Evolutionary conservation across 2,329 filamentous ascomycete species (phyloP), one percentile per base, ranked within the genome.

Genomic region (Botryotinia calthae): DNA sequence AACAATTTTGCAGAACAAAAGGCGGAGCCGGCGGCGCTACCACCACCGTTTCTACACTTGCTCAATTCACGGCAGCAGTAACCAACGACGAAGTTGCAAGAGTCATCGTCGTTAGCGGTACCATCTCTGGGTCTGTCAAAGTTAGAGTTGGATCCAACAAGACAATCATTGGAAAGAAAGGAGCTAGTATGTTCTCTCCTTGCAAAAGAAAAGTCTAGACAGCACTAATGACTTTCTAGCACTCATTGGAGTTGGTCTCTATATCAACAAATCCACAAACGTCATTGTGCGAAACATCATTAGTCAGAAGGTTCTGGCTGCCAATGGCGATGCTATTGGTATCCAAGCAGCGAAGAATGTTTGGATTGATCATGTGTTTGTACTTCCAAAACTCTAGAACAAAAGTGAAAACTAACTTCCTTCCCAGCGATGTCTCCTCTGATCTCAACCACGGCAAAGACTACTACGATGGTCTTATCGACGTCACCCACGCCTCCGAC

Each of bases 211-310:
- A 2, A 31, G 14, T 37, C 54, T 61, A 25, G 65, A 46, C 28
- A 37, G 22, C 4, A 14, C 61, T 42, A 58, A 66, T 34, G 31
- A 12, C 20, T n/a, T 18, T 5, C 44, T 28, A 76, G 82, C 82
- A 66, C 81, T 88, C 34, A 81, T 82, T n/a, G 82, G 83, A 40
- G 80, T 85, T 71, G 84, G 84, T 12, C 80, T 88, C 65, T 84
- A 82, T 71, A 81, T 88, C 76, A 85, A 85, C 79, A 78, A 81
- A 48, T 59, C 80, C 28, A 83, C 78, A 73, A 89, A 89, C 75
- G 87, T 89, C 66, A 88, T 89, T 72, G 78, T 89, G 66, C 86
- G 85, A 64, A 89, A 89, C 81, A 79, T 89, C 54, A 85, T 85
- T 75, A 84, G 87, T 74, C 79, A 82, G 74, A 85, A 87, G 72